phyloP scores from a whole-genome alignment of 2,329 filamentous ascomycete species.

The Tympanopsis confertula region DNA sequence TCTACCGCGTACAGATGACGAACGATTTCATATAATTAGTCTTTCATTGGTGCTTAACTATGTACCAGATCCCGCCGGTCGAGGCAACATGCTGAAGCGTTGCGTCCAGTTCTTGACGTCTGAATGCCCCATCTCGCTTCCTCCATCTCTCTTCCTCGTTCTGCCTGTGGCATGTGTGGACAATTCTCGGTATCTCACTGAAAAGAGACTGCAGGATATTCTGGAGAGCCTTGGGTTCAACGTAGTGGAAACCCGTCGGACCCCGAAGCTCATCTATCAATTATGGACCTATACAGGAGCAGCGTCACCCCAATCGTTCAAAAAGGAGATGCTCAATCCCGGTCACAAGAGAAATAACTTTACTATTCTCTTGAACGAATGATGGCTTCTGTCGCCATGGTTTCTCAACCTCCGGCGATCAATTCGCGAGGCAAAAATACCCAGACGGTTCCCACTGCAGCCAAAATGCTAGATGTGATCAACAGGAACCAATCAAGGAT shows the following conservation, averaged over 20 bases:
- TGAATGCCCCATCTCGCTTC: conserved; percentile 3
- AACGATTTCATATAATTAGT: conserved; percentile 80
- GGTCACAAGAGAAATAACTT: not conserved
- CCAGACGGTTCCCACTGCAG: conserved; percentile 70
- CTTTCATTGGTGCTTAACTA: conserved; percentile 90
- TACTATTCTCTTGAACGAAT: conserved; percentile 2
- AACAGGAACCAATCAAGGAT: conserved; percentile 59
- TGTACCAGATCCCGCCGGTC: conserved; percentile 62
- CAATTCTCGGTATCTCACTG: conserved; percentile 2
- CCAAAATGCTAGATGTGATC: conserved; percentile 56
- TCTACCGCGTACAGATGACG: conserved; percentile 45
- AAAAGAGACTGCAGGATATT: conserved; percentile 2
- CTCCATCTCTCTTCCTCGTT: not conserved
- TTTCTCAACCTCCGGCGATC: conserved; percentile 41
- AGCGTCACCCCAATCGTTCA: not conserved
- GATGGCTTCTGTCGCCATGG: not conserved
- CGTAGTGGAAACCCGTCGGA: not conserved
- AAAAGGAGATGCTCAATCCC: not conserved
- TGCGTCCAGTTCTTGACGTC: conserved; percentile 57
- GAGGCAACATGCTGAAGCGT: conserved; percentile 76
- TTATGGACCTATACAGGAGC: not conserved
- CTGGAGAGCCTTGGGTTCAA: not conserved
- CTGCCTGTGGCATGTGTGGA: conserved; percentile 4
- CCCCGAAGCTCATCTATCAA: not conserved
- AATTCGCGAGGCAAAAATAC: conserved; percentile 74